phyloP scores from a whole-genome alignment of 2,329 filamentous ascomycete genomes.

The Neonectria faginata region DNA sequence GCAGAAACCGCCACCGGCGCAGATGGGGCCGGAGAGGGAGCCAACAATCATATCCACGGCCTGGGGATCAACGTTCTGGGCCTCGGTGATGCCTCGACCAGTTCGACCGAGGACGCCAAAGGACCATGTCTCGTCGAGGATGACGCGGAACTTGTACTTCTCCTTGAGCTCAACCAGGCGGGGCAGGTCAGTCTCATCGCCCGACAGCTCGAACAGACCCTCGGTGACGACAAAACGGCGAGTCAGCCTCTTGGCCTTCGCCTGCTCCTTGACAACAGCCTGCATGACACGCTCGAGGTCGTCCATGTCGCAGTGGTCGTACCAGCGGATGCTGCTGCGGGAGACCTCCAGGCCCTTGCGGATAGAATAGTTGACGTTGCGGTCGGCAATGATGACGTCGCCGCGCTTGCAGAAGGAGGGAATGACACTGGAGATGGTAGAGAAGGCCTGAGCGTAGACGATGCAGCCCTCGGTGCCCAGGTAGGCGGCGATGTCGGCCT shows the following conservation, averaged over 20 bases:
- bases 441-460: slow-evolving; percentile 95
- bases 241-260: slow-evolving; percentile 85
- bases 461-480: slow-evolving; percentile 90
- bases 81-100: slow-evolving; percentile 92
- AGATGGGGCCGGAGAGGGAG: slow-evolving; percentile 88
- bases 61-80: slow-evolving; percentile 92
- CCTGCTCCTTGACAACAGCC: slow-evolving; percentile 88
- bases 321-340: slow-evolving; percentile 92
- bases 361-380: slow-evolving; percentile 91
- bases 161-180: slow-evolving; percentile 93
- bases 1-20: slow-evolving; percentile 95
- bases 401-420: slow-evolving; percentile 97
- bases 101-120: slow-evolving; percentile 94
- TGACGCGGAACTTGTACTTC: slow-evolving; percentile 97
- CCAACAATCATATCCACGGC: slow-evolving; percentile 98
- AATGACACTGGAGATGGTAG: slow-evolving; percentile 96
- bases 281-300: slow-evolving; percentile 88
- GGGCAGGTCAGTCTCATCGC: slow-evolving; percentile 86
- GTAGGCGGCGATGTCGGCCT: slow-evolving; percentile 91
- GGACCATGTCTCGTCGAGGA: slow-evolving; percentile 97
- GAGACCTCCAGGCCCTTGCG: slow-evolving; percentile 95
- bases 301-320: slow-evolving; percentile 94
- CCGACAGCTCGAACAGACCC: slow-evolving; percentile 90
- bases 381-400: slow-evolving; percentile 96
- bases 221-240: slow-evolving; percentile 96